Base-by-base conservation (phyloP, 1,284 basidiomycete genomes). In the Microbotryomycetes sp. region DNA sequence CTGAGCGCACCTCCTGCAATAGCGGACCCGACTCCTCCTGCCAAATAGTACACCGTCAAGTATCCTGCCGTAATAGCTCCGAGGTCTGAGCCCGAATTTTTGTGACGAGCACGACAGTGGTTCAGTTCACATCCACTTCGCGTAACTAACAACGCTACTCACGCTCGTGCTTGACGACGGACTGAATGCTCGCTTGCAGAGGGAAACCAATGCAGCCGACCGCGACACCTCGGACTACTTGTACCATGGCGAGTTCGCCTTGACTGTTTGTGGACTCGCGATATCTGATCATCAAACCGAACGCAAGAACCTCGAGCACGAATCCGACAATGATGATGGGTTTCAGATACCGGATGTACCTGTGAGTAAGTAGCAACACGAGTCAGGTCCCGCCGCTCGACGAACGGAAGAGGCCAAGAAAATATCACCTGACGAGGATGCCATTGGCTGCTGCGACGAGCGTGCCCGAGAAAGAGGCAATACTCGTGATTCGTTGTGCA, bases 271-370 rank as follows among this genome's bases (percentile, higher is more conserved):
- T 67, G 26, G 68, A 62, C 1, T 60, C 59, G 24, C 75, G 59
- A 66, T 72, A 76, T 15, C 72, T 68, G 28, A 75, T 70, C 75
- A 76, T 76, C 9, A 76, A 64, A 9, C 74, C 75, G 11, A 68
- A 67, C 3, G 69, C 53, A 26, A 74, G 64, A 1, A 66, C 62
- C 59, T 76, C 67, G 52, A 74, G 54, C 46, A 58, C 57, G 59
- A 75, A 70, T 5, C 75, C 75, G 13, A 70, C 55, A 58, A 75
- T 64, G 60, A 75, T 69, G 61, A 74, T 64, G 24, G 72, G 72
- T 65, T 76, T 75, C 54, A 76, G 69, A 46, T 67, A 59, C 6
- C 73, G 64, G 50, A 68, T 62, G 46, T 68, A 65, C 28, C 69
- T 41, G 35, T 41, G 18, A 18, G n/a, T n/a, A n/a, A n/a, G n/a